Evolutionary conservation across 805 yeast genomes (phyloP).

Genomic region (Saturnispora zaruensis): DNA sequence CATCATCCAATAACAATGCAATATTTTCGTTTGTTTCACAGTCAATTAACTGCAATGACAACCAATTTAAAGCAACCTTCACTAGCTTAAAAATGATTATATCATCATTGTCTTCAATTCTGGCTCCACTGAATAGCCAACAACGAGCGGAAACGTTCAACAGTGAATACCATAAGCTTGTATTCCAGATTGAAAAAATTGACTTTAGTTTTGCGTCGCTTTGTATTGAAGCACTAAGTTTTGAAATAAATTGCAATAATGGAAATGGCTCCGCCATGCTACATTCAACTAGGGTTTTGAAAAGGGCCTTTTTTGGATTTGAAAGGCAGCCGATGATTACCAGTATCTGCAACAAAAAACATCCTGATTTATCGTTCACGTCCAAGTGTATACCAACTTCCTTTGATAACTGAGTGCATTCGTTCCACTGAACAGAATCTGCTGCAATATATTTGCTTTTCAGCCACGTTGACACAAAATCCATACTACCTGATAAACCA

Average conservation of each 20-base stretch:
- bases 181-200: slow-evolving; percentile 14
- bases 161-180: slow-evolving; percentile 10
- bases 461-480: slow-evolving; percentile 11
- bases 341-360: slow-evolving; percentile 5
- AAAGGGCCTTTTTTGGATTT: slow-evolving; percentile 11
- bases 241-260: slow-evolving; percentile 6
- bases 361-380: background rate
- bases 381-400: slow-evolving; percentile 11
- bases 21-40: slow-evolving; percentile 4
- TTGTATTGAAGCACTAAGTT: background rate
- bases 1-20: slow-evolving; percentile 9
- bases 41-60: slow-evolving; percentile 3
- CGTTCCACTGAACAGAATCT: slow-evolving; percentile 7
- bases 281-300: slow-evolving; percentile 14
- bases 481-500: slow-evolving; percentile 14
- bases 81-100: slow-evolving; percentile 7
- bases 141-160: slow-evolving; percentile 12
- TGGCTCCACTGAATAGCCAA: slow-evolving; percentile 14
- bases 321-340: slow-evolving; percentile 8
- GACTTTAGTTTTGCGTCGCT: background rate
- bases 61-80: slow-evolving; percentile 9
- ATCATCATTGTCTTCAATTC: slow-evolving; percentile 7
- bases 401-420: slow-evolving; percentile 1
- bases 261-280: slow-evolving; percentile 13
- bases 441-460: background rate